Evolutionary conservation across 208 protist species (phyloP).

Genomic region (Vickermania spadyakhi): DNA sequence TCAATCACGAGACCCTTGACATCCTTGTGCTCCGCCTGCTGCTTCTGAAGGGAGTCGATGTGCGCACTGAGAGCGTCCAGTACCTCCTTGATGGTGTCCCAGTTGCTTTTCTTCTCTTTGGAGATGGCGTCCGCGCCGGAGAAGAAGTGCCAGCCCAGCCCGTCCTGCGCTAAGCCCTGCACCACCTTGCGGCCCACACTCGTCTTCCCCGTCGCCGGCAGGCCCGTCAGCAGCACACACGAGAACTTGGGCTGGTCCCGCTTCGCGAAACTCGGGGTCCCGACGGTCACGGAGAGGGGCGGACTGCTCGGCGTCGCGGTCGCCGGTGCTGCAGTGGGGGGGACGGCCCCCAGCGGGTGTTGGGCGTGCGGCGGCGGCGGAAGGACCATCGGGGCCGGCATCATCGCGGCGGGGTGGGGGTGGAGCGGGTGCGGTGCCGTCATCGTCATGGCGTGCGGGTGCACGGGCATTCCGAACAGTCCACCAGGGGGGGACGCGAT

Average conservation of each 20-base stretch:
- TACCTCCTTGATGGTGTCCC: slow-evolving; percentile 71
- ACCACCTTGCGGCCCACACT: slow-evolving; percentile 66
- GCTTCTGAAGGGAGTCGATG: slow-evolving; percentile 64
- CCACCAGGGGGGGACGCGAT: too few species aligned
- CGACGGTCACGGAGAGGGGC: slow-evolving; percentile 43
- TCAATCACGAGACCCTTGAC: slow-evolving; percentile 82
- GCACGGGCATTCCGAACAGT: too few species aligned
- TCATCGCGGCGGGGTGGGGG: slow-evolving; percentile 13
- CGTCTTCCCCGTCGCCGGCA: slow-evolving; percentile 71
- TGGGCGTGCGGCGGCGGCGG: too few species aligned
- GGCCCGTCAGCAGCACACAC: slow-evolving; percentile 73
- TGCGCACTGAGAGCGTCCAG: slow-evolving; percentile 69
- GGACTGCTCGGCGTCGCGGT: neutral
- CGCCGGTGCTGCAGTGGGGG: too few species aligned
- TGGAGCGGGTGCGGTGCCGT: slow-evolving; percentile 11
- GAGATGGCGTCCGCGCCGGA: slow-evolving; percentile 68
- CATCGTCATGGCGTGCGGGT: neutral
- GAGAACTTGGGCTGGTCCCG: slow-evolving; percentile 77
- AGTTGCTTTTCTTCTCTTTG: slow-evolving; percentile 36
- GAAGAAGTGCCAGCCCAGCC: slow-evolving; percentile 78
- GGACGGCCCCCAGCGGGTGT: too few species aligned
- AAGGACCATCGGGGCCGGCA: slow-evolving; percentile 18
- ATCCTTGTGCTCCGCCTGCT: slow-evolving; percentile 41
- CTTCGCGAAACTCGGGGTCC: slow-evolving; percentile 58
- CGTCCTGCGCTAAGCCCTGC: slow-evolving; percentile 57